A percentile compares a stretch with the other conserved stretches of the same genome.
Conservation (phyloP, 31 red algal species). For the Odonthalia washingtoniensis region DNA sequence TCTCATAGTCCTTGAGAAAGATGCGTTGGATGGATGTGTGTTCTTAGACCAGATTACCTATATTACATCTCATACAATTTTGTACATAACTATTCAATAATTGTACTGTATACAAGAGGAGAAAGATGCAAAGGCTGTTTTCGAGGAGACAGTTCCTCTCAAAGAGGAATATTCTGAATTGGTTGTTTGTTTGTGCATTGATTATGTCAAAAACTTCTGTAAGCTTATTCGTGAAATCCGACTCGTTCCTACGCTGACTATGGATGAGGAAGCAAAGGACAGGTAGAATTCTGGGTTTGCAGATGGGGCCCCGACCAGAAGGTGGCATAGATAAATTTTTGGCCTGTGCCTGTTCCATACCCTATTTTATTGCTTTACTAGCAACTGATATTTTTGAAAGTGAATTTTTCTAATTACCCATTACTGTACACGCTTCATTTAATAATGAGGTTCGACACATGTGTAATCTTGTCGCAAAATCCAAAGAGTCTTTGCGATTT, state of each 20-base stretch:
- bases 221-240: slow-evolving; percentile 46
- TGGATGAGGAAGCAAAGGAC: slow-evolving; percentile 55
- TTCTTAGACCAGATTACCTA: slow-evolving; percentile 76
- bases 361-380: slow-evolving; percentile 57
- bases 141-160: slow-evolving; percentile 40
- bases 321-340: slow-evolving; percentile 44
- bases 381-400: slow-evolving; percentile 66
- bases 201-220: slow-evolving; percentile 53
- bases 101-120: slow-evolving; percentile 63
- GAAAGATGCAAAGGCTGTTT: slow-evolving; percentile 56
- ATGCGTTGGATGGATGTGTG: too few species aligned
- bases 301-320: slow-evolving; percentile 43
- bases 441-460: slow-evolving; percentile 52
- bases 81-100: slow-evolving; percentile 73
- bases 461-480: slow-evolving; percentile 34
- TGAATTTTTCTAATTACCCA: slow-evolving; percentile 48
- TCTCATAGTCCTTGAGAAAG: too few species aligned
- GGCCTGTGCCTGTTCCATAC: slow-evolving; percentile 15
- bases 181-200: slow-evolving; percentile 28
- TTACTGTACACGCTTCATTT: slow-evolving; percentile 5
- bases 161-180: slow-evolving; percentile 15
- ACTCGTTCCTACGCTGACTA: slow-evolving; percentile 22
- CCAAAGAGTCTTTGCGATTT: slow-evolving; percentile 51
- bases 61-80: slow-evolving; percentile 86
- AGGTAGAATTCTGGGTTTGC: slow-evolving; percentile 26